Percentiles rank a stretch among this genome's conserved stretches.
Conservation (phyloP, 805 yeast species). For the Candida adriatica region DNA sequence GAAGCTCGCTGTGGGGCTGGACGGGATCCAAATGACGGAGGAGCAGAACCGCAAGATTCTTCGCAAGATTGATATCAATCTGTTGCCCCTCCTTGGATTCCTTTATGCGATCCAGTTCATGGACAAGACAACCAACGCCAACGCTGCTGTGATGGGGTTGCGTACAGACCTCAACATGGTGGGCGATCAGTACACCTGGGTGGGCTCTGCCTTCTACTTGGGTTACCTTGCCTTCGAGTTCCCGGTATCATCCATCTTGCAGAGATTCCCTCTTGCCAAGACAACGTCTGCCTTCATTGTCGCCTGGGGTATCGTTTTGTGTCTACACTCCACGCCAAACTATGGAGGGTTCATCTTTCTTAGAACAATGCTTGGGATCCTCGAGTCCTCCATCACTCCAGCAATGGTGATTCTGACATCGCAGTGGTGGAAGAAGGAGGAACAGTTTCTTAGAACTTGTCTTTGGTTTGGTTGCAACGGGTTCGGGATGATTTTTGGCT, state of each 20-base stretch:
- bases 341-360: constrained; percentile 34
- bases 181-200: constrained; percentile 42
- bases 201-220: constrained; percentile 52
- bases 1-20: constrained; percentile 4
- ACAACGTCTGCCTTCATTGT: constrained; percentile 39
- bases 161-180: constrained; percentile 38
- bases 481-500: constrained; percentile 40
- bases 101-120: constrained; percentile 5
- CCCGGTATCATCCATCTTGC: constrained; percentile 39
- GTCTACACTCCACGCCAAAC: constrained; percentile 38
- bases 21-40: constrained; percentile 2
- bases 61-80: constrained; percentile 6
- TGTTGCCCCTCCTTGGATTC: constrained; percentile 6
- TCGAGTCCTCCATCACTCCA: constrained; percentile 50
- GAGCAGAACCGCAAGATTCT: constrained; percentile 4
- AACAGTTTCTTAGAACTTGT: constrained; percentile 36
- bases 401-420: constrained; percentile 48
- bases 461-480: constrained; percentile 40
- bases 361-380: constrained; percentile 42
- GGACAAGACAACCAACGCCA: constrained; percentile 14
- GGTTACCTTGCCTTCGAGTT: constrained; percentile 57
- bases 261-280: constrained; percentile 50
- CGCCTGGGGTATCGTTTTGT: constrained; percentile 52
- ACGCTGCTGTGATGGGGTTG: constrained; percentile 47
- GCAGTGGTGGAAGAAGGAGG: constrained; percentile 48